Conservation (phyloP, 768 basidiomycete species). For the Pleurotus pulmonarius region DNA sequence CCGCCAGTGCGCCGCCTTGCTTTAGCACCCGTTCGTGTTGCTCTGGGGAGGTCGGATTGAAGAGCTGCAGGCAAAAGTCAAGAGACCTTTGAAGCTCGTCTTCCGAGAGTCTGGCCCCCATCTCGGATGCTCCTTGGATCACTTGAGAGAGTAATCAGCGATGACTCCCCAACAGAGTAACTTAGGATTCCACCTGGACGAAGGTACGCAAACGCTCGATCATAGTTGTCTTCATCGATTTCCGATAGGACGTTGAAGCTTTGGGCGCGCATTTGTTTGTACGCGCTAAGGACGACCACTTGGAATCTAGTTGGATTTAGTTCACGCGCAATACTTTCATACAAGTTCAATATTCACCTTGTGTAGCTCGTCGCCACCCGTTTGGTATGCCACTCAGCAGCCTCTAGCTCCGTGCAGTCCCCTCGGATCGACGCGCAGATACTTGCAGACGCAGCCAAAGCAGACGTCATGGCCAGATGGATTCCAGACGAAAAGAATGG, state of each 20-base stretch:
- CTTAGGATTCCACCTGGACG: slow-evolving; percentile 44
- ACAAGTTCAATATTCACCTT: slow-evolving; percentile 28
- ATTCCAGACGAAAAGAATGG: slow-evolving; percentile 65
- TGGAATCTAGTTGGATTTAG: slow-evolving; percentile 43
- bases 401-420: slow-evolving; percentile 42
- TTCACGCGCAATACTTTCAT: neutral
- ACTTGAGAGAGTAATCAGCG: slow-evolving; percentile 35
- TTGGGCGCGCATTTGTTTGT: slow-evolving; percentile 68
- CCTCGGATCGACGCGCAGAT: slow-evolving; percentile 53
- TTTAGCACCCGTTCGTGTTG: slow-evolving; percentile 40
- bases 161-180: neutral
- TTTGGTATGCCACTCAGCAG: slow-evolving; percentile 52
- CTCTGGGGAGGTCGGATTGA: slow-evolving; percentile 65
- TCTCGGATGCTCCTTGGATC: slow-evolving; percentile 77
- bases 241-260: slow-evolving; percentile 53
- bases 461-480: slow-evolving; percentile 63
- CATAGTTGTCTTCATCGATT: slow-evolving; percentile 67
- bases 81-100: slow-evolving; percentile 71
- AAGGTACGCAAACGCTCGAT: slow-evolving; percentile 60
- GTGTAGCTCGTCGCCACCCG: slow-evolving; percentile 57
- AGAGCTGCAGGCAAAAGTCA: slow-evolving; percentile 74
- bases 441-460: slow-evolving; percentile 52
- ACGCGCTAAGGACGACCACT: slow-evolving; percentile 68
- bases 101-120: slow-evolving; percentile 69
- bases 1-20: slow-evolving; percentile 7